A percentile compares a stretch with the other conserved stretches of the same genome.
phyloP scores from a whole-genome alignment of 2,329 filamentous ascomycete species.

The Cadophora sp. region DNA sequence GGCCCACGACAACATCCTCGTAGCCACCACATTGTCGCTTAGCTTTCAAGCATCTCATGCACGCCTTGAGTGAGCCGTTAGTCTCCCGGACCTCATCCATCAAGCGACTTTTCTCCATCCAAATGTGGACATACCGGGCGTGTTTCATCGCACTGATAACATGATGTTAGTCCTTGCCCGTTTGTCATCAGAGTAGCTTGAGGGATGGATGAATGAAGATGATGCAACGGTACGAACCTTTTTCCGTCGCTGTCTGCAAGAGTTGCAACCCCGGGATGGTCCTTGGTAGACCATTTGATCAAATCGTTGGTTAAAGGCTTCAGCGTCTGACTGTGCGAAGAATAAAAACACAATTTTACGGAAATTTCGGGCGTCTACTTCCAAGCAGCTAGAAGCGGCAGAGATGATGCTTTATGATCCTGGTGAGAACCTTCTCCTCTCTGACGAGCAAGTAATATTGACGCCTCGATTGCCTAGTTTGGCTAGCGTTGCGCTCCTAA shows the following conservation, averaged over 20 bases:
- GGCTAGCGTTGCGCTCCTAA: not conserved
- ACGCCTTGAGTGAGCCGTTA: constrained; percentile 29
- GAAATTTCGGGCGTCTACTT: too few species aligned
- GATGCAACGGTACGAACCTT: constrained; percentile 27
- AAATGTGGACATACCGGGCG: constrained; percentile 33
- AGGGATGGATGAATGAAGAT: not conserved
- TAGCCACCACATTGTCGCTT: constrained; percentile 34
- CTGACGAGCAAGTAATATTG: not conserved
- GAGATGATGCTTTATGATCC: too few species aligned
- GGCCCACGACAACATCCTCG: constrained; percentile 17
- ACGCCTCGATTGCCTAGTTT: not conserved
- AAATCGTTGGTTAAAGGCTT: not conserved
- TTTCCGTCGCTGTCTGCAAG: constrained; percentile 35
- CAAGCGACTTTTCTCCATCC: too few species aligned
- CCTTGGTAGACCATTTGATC: constrained; percentile 25
- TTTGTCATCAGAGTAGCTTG: not conserved
- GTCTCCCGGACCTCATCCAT: not conserved
- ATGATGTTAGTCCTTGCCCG: not conserved
- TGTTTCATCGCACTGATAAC: constrained; percentile 34
- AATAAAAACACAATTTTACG: not conserved
- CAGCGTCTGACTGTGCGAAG: not conserved
- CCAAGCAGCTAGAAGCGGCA: too few species aligned
- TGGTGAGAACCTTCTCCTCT: not conserved
- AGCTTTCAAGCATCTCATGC: constrained; percentile 33
- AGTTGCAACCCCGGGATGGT: constrained; percentile 36